Evolutionary conservation across 345 rosid genomes (phyloP).

Genomic region (Citrus mangshanensis): DNA sequence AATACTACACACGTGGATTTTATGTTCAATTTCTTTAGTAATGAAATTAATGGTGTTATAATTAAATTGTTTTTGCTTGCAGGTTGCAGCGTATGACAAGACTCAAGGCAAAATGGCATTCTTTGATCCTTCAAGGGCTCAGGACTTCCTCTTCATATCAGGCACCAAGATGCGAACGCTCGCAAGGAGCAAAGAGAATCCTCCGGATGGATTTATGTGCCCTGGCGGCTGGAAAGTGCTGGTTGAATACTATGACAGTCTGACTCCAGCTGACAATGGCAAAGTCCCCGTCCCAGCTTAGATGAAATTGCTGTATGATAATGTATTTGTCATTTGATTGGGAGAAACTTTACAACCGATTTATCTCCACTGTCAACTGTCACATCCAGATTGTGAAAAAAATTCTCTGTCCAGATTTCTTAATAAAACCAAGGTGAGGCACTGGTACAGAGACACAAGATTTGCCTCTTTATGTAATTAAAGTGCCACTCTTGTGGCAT

Average conservation of each 20-base stretch:
- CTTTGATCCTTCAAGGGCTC: constrained; percentile 90
- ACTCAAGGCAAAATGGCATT: constrained; percentile 98
- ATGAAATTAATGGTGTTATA: neutral
- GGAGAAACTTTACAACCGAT: constrained; percentile 14
- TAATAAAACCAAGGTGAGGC: constrained; percentile 25
- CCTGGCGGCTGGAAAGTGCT: constrained; percentile 94
- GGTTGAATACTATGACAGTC: constrained; percentile 83
- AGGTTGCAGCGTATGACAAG: constrained; percentile 98
- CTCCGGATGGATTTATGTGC: constrained; percentile 98
- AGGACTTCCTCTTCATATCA: constrained; percentile 91
- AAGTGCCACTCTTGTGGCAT: neutral
- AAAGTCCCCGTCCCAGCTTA: constrained; percentile 43
- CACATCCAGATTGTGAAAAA: constrained; percentile 3
- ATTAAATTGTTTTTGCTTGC: constrained; percentile 9
- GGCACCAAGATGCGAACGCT: constrained; percentile 98
- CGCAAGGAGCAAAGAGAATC: constrained; percentile 89
- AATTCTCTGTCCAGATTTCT: constrained; percentile 13
- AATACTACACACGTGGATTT: neutral
- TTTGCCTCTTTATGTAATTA: neutral
- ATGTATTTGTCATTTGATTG: constrained; percentile 15
- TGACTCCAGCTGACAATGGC: constrained; percentile 38
- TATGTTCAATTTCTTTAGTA: neutral
- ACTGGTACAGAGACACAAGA: constrained; percentile 6
- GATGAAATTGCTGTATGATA: constrained; percentile 22
- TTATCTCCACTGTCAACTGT: constrained; percentile 10